Conservation (phyloP, 2,329 filamentous ascomycete species). For the Volutella citrinella region DNA sequence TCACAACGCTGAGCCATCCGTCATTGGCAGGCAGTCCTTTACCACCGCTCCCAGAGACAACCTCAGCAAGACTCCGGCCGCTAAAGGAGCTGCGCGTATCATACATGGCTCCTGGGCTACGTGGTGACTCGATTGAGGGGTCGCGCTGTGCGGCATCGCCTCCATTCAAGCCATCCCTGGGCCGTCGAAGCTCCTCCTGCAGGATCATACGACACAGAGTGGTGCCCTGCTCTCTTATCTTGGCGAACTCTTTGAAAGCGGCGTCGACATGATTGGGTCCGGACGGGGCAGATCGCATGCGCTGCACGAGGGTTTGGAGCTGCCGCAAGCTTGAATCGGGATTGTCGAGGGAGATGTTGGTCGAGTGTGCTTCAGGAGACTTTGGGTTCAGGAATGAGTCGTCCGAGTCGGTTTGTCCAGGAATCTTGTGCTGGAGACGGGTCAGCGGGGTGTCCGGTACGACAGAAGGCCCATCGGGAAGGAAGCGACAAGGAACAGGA, state of each 20-base stretch:
- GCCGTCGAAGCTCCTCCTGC: constrained; percentile 36
- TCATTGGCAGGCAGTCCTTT: constrained; percentile 27
- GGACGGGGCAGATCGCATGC: constrained; percentile 32
- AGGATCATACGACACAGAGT: constrained; percentile 39
- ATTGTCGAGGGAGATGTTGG: constrained; percentile 23
- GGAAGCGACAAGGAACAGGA: background rate
- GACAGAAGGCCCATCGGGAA: background rate
- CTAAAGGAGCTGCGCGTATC: constrained; percentile 38
- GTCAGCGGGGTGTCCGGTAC: constrained; percentile 1
- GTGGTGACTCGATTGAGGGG: constrained; percentile 29
- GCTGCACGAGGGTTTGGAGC: constrained; percentile 32
- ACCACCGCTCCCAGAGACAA: constrained; percentile 23
- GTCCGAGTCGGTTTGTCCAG: constrained; percentile 18
- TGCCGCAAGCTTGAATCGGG: constrained; percentile 34
- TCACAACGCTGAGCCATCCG: constrained; percentile 36
- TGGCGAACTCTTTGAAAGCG: constrained; percentile 43
- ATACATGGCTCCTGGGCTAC: constrained; percentile 26
- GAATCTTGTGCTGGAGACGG: constrained; percentile 6
- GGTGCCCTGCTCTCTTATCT: constrained; percentile 38
- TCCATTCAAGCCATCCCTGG: constrained; percentile 15
- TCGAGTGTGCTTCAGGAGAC: constrained; percentile 21
- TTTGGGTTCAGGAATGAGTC: constrained; percentile 26
- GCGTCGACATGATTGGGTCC: constrained; percentile 39
- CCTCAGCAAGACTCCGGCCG: constrained; percentile 32
- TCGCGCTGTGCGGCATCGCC: constrained; percentile 26